Evolutionary conservation across 768 basidiomycete genomes (phyloP).

Genomic region (Termitomyces bulborhizus): DNA sequence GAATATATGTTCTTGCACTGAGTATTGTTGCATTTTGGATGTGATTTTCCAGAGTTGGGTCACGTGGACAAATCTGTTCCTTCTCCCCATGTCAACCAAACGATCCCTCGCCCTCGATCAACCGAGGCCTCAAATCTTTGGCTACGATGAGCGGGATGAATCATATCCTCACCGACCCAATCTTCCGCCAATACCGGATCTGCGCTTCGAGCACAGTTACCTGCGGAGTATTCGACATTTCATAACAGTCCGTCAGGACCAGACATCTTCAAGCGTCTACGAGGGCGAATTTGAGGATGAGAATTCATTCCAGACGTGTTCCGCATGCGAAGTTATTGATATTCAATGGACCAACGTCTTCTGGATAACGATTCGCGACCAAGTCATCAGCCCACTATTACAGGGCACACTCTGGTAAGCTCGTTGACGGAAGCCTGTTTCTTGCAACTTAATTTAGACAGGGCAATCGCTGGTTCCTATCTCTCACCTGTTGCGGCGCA

Average conservation of each 20-base stretch:
- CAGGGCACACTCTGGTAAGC: constrained; percentile 66
- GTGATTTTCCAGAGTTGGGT: too few relatives aligned
- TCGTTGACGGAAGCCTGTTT: background rate
- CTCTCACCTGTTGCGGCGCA: constrained; percentile 32
- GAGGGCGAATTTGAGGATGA: constrained; percentile 12
- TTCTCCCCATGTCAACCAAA: constrained; percentile 9
- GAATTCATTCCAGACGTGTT: background rate
- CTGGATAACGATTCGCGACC: constrained; percentile 65
- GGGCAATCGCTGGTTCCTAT: constrained; percentile 41
- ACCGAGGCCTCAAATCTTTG: constrained; percentile 16
- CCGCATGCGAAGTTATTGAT: constrained; percentile 27
- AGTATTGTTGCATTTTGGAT: background rate
- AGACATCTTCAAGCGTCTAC: background rate
- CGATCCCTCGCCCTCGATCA: constrained; percentile 19
- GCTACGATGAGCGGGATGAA: constrained; percentile 4
- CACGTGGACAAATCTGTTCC: constrained; percentile 2
- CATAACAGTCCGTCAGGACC: constrained; percentile 31
- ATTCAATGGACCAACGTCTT: constrained; percentile 53
- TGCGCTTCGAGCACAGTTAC: constrained; percentile 73
- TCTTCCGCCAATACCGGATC: constrained; percentile 60
- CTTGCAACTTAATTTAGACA: constrained; percentile 12
- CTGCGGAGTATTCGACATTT: constrained; percentile 52
- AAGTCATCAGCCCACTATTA: constrained; percentile 58
- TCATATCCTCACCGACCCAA: constrained; percentile 24
- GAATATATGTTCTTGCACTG: background rate